Conservation (phyloP, 1,284 basidiomycete genomes). For the Rhodotorula glutinis region DNA sequence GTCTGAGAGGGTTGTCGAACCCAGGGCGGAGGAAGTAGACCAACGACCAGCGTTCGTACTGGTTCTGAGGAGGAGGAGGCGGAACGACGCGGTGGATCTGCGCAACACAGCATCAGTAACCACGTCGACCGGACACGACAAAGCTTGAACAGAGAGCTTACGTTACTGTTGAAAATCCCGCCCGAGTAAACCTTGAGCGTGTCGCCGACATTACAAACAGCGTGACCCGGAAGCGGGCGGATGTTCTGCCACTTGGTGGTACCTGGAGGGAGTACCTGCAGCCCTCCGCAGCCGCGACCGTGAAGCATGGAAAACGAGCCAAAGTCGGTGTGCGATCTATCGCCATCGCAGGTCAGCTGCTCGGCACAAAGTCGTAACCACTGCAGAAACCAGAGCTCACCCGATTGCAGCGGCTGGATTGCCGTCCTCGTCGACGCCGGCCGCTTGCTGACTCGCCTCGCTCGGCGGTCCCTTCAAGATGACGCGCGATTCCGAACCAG, state of each 20-base stretch:
- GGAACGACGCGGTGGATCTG: conserved; percentile 57
- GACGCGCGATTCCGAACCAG: conserved; percentile 28
- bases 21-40: conserved; percentile 28
- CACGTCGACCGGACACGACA: too few species aligned
- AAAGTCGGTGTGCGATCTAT: conserved; percentile 52
- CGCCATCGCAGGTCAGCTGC: not conserved
- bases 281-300: conserved; percentile 40
- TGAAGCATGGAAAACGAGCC: conserved; percentile 42
- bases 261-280: conserved; percentile 43
- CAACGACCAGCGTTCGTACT: conserved; percentile 34
- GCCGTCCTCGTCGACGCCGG: conserved; percentile 30
- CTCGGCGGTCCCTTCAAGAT: conserved; percentile 31
- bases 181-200: conserved; percentile 46
- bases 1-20: conserved; percentile 19
- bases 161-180: conserved; percentile 42
- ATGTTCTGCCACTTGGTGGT: conserved; percentile 41
- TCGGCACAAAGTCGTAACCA: too few species aligned
- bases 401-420: conserved; percentile 36
- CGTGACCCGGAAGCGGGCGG: conserved; percentile 38
- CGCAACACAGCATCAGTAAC: conserved; percentile 32
- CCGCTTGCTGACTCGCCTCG: conserved; percentile 9
- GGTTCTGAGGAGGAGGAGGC: conserved; percentile 32
- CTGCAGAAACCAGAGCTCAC: not conserved
- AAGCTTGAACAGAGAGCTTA: not conserved
- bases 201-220: conserved; percentile 44